A percentile compares a stretch with the other conserved stretches of the same genome.
Evolutionary conservation across 345 rosid genomes (phyloP).

Genomic region (Punica granatum): DNA sequence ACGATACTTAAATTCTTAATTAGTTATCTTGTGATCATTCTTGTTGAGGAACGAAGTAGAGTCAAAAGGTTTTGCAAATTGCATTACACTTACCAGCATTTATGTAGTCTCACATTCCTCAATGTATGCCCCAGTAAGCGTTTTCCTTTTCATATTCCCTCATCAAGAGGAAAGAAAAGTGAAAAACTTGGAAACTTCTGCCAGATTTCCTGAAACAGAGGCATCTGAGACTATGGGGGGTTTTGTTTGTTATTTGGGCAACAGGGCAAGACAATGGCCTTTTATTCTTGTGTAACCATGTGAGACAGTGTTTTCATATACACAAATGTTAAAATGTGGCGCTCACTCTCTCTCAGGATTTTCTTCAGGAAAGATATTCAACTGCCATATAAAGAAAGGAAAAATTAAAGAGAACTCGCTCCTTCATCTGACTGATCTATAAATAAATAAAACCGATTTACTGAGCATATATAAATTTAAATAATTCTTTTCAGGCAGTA

Average conservation of each 20-base stretch:
- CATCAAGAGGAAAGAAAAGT: neutral
- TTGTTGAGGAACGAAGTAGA: neutral
- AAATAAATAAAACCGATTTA: neutral
- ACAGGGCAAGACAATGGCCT: neutral
- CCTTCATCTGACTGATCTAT: neutral
- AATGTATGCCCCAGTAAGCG: neutral
- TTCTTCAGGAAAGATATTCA: neutral
- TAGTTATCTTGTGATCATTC: neutral
- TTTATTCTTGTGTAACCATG: neutral
- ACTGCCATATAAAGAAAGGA: too few species aligned
- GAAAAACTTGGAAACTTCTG: too few species aligned
- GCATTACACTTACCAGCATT: neutral
- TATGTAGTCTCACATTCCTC: neutral
- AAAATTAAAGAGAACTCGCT: neutral
- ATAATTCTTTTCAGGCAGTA: conserved; percentile 60
- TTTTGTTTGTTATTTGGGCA: neutral
- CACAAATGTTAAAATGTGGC: too few species aligned
- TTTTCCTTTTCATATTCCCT: neutral
- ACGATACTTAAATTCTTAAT: neutral
- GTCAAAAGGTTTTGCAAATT: neutral
- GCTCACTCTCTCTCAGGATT: too few species aligned
- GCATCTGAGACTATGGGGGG: neutral
- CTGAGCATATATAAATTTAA: neutral
- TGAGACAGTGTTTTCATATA: too few species aligned
- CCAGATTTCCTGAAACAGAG: neutral